phyloP scores from a whole-genome alignment of 1,284 basidiomycete species.

The Gymnopus androsaceus region DNA sequence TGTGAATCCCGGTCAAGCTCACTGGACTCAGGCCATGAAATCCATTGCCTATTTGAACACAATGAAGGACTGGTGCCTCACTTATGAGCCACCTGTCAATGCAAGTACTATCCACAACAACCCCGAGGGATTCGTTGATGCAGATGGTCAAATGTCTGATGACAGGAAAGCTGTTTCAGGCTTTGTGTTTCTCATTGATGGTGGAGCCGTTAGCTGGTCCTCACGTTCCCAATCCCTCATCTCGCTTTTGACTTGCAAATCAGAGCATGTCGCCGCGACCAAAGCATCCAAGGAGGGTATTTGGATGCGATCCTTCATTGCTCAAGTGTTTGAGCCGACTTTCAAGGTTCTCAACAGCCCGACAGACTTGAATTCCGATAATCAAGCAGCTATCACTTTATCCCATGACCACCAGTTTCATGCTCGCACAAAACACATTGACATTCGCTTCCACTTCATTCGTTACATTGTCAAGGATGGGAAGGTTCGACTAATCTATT shows the following conservation, averaged over 20 bases:
- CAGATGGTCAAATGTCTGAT: constrained; percentile 4
- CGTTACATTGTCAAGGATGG: constrained; percentile 30
- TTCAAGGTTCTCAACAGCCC: constrained; percentile 1
- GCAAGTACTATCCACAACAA: neutral
- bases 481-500: constrained; percentile 22
- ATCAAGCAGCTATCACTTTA: constrained; percentile 30
- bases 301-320: neutral
- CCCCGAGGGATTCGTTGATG: neutral
- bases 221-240: constrained; percentile 5
- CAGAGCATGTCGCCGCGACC: neutral
- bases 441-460: constrained; percentile 34
- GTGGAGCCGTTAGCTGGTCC: constrained; percentile 2
- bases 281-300: constrained; percentile 6
- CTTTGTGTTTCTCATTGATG: constrained; percentile 2
- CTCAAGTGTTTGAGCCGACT: constrained; percentile 1
- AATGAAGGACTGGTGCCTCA: constrained; percentile 11
- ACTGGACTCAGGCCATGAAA: constrained; percentile 14
- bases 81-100: neutral
- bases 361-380: constrained; percentile 25
- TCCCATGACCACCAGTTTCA: constrained; percentile 29
- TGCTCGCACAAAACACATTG: constrained; percentile 40
- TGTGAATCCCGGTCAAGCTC: constrained; percentile 9
- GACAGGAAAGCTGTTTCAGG: neutral
- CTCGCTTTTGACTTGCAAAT: constrained; percentile 5
- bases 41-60: constrained; percentile 20